Percentiles rank a stretch among this genome's conserved stretches.
Evolutionary conservation across 768 basidiomycete genomes (phyloP).

Genomic region (Amanita pseudoporphyria): DNA sequence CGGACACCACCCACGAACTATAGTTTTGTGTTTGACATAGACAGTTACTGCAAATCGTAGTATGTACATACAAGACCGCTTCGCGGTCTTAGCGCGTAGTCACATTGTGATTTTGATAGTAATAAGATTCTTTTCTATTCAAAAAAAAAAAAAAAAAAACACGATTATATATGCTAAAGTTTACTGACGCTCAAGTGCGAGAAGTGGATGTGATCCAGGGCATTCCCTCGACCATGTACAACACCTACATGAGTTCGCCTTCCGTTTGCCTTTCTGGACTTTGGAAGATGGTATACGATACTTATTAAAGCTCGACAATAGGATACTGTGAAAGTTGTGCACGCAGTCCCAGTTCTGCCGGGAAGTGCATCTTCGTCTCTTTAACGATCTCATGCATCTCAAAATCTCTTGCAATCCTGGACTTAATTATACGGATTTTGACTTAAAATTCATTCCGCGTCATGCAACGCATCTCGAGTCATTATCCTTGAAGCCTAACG

Average conservation of each 20-base stretch:
- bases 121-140: too few species aligned
- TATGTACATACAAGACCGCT: too few species aligned
- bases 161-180: too few species aligned
- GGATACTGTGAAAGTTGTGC: background rate
- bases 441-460: background rate
- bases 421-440: background rate
- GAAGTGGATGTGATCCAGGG: too few species aligned
- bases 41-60: too few species aligned
- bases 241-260: background rate
- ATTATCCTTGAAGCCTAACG: background rate
- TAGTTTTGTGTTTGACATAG: too few species aligned
- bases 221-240: background rate
- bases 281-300: background rate
- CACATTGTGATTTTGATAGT: too few species aligned
- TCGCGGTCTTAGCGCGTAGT: too few species aligned
- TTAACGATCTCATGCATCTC: background rate
- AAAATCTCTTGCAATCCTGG: background rate
- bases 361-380: background rate
- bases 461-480: background rate
- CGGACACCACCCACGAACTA: too few species aligned
- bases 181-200: background rate
- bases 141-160: too few species aligned
- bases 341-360: background rate
- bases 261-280: background rate
- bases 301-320: background rate